Percentiles rank a stretch among this genome's conserved stretches.
Conservation (phyloP, 2,329 filamentous ascomycete genomes). For the Pochonia chlamydosporia region DNA sequence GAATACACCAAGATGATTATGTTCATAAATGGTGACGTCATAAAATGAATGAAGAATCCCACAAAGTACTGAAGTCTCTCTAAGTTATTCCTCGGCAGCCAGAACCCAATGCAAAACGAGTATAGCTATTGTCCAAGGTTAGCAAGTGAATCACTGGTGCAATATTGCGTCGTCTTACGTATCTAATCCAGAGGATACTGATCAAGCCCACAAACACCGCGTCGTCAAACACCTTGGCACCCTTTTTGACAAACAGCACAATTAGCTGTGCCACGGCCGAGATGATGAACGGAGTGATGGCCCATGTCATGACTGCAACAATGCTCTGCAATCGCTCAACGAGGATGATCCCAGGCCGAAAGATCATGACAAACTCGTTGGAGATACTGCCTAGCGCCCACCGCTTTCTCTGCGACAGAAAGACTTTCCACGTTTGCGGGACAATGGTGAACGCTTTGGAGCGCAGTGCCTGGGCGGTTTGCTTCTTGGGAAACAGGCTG, state of each 20-base stretch:
- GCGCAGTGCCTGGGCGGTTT: slow-evolving; percentile 39
- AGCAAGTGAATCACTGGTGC: not conserved
- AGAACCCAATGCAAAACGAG: slow-evolving; percentile 36
- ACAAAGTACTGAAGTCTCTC: slow-evolving; percentile 32
- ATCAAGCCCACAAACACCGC: slow-evolving; percentile 31
- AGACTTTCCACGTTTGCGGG: slow-evolving; percentile 38
- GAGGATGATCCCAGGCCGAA: slow-evolving; percentile 32
- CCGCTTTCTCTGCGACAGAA: slow-evolving; percentile 41
- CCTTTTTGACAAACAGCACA: slow-evolving; percentile 26
- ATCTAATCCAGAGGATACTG: slow-evolving; percentile 29
- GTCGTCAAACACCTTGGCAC: slow-evolving; percentile 26
- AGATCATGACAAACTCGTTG: slow-evolving; percentile 44
- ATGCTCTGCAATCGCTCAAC: slow-evolving; percentile 39
- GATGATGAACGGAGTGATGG: slow-evolving; percentile 38
- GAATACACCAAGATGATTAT: slow-evolving; percentile 36
- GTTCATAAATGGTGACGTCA: slow-evolving; percentile 36
- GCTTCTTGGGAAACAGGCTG: slow-evolving; percentile 35
- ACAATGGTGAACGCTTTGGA: slow-evolving; percentile 43
- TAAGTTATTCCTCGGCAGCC: slow-evolving; percentile 32
- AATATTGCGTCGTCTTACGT: slow-evolving; percentile 26
- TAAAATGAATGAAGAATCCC: slow-evolving; percentile 31
- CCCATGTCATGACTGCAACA: slow-evolving; percentile 41
- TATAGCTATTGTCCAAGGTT: slow-evolving; percentile 24
- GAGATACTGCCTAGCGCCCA: slow-evolving; percentile 43
- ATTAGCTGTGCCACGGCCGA: slow-evolving; percentile 31